Conservation (phyloP, 495 filamentous ascomycete species). For the Haplographium delicatum region DNA sequence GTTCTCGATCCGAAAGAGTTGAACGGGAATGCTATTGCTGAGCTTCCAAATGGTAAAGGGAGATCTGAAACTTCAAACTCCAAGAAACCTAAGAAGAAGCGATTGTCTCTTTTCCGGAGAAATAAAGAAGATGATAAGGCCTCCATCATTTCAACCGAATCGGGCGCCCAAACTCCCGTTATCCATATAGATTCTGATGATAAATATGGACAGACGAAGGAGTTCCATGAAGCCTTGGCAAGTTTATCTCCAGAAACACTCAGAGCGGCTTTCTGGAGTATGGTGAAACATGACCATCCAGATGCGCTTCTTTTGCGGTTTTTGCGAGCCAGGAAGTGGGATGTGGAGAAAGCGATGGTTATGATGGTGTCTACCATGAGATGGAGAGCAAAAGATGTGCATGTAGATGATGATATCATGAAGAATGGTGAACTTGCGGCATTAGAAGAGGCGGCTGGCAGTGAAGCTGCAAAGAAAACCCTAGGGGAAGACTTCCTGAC, state of each 20-base stretch:
- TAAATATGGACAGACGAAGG: slow-evolving; percentile 87
- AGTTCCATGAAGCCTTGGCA: slow-evolving; percentile 74
- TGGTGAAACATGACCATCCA: slow-evolving; percentile 94
- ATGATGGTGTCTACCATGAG: slow-evolving; percentile 94
- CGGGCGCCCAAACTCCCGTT: slow-evolving; percentile 21
- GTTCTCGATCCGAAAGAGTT: slow-evolving; percentile 36
- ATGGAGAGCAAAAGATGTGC: slow-evolving; percentile 77
- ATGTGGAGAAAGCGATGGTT: slow-evolving; percentile 84
- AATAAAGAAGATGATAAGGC: slow-evolving; percentile 51
- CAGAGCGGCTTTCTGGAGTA: slow-evolving; percentile 80
- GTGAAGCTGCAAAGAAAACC: slow-evolving; percentile 44
- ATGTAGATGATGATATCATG: slow-evolving; percentile 86
- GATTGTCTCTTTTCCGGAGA: slow-evolving; percentile 58
- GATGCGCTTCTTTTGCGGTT: slow-evolving; percentile 86
- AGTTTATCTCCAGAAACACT: slow-evolving; percentile 72
- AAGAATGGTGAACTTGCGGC: slow-evolving; percentile 66
- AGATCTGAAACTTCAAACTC: slow-evolving; percentile 14
- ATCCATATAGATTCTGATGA: slow-evolving; percentile 71
- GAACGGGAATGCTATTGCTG: slow-evolving; percentile 2
- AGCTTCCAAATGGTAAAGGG: slow-evolving; percentile 2
- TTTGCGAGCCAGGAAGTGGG: slow-evolving; percentile 91
- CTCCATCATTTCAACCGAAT: slow-evolving; percentile 16
- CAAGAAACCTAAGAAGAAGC: slow-evolving; percentile 69
- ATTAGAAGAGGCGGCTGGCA: slow-evolving; percentile 50
- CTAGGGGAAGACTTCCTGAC: slow-evolving; percentile 76